Conservation (phyloP, 2,329 filamentous ascomycete genomes). For the Colletotrichum lini region DNA sequence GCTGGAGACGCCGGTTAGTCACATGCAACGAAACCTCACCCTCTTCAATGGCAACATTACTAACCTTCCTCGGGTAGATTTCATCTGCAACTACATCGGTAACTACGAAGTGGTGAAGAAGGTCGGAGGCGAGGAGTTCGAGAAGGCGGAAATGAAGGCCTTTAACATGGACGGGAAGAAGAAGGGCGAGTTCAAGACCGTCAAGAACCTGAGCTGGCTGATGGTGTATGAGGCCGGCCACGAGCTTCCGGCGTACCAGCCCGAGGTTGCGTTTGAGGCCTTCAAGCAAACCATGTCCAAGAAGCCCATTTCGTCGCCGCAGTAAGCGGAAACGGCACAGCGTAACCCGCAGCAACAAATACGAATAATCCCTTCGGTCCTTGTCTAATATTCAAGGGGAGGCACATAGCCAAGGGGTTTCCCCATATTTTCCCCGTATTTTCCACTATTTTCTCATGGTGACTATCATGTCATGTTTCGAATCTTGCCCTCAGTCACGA, state of each 20-base stretch:
- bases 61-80: slow-evolving; percentile 54
- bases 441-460: fast-evolving
- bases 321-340: too few relatives aligned
- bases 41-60: background rate
- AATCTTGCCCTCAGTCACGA: too few relatives aligned
- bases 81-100: slow-evolving; percentile 72
- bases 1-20: slow-evolving; percentile 64
- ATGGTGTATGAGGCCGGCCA: slow-evolving; percentile 63
- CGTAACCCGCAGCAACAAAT: too few relatives aligned
- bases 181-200: slow-evolving; percentile 65
- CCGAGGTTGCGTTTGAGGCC: slow-evolving; percentile 48
- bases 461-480: too few relatives aligned
- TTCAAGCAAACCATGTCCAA: slow-evolving; percentile 67
- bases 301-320: slow-evolving; percentile 55
- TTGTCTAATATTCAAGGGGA: too few relatives aligned
- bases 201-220: slow-evolving; percentile 64
- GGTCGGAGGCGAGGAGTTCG: slow-evolving; percentile 60
- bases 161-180: slow-evolving; percentile 65
- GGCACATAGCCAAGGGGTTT: too few relatives aligned
- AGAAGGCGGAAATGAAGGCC: slow-evolving; percentile 43
- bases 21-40: too few relatives aligned
- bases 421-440: fast-evolving
- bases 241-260: slow-evolving; percentile 47
- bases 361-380: too few relatives aligned
- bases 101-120: slow-evolving; percentile 45